phyloP scores from a whole-genome alignment of 306 rosid species.

The Rosa chinensis region DNA sequence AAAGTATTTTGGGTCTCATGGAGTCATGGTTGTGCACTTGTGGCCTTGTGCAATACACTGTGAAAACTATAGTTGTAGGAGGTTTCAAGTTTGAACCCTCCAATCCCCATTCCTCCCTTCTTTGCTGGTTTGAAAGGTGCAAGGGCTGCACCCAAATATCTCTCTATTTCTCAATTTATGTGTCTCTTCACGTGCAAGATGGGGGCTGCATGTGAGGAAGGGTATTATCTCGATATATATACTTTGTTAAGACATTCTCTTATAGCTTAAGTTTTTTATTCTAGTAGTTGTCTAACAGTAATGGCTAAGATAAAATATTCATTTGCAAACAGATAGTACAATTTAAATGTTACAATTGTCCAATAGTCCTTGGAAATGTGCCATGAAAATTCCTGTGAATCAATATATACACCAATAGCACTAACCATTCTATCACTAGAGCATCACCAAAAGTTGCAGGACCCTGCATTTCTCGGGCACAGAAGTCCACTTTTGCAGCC shows the following conservation, averaged over 20 bases:
- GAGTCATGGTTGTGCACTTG: background rate
- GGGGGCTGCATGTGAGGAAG: background rate
- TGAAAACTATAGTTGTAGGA: background rate
- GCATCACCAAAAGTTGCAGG: conserved; percentile 10
- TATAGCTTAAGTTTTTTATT: background rate
- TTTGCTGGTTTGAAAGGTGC: background rate
- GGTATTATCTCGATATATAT: background rate
- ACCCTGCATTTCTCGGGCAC: conserved; percentile 1
- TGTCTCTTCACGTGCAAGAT: background rate
- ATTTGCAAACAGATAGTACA: background rate
- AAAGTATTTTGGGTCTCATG: background rate
- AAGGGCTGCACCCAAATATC: background rate
- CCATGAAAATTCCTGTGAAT: background rate
- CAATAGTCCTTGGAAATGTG: background rate
- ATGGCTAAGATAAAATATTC: background rate
- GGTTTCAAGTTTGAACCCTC: background rate
- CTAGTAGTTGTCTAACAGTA: background rate
- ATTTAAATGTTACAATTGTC: background rate
- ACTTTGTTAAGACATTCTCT: background rate
- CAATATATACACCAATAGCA: background rate
- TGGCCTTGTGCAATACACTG: no score
- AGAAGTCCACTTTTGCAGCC: conserved; percentile 1
- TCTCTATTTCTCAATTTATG: background rate
- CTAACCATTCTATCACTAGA: conserved; percentile 2
- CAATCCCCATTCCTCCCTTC: background rate